Percentiles rank a stretch among this genome's conserved stretches.
phyloP scores from a whole-genome alignment of 805 yeast genomes.

The Candida lessepsii region DNA sequence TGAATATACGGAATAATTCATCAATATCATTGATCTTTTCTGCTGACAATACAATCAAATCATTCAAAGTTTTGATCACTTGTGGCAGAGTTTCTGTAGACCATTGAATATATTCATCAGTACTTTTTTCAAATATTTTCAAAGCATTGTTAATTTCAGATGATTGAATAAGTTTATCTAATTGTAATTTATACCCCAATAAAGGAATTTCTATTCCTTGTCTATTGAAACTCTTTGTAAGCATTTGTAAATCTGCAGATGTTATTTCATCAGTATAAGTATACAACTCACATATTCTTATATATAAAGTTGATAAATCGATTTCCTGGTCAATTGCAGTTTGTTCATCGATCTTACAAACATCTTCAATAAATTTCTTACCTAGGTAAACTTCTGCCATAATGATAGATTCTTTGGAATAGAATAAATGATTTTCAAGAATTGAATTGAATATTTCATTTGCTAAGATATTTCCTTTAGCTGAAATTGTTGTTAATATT shows the following conservation, averaged over 20 bases:
- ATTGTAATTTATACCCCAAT: conserved; percentile 25
- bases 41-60: conserved; percentile 40
- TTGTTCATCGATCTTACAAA: no score
- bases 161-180: conserved; percentile 26
- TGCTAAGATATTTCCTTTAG: not conserved
- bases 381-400: conserved; percentile 12
- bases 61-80: conserved; percentile 43
- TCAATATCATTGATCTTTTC: conserved; percentile 25
- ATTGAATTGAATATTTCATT: conserved; percentile 1
- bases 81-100: conserved; percentile 26
- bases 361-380: not conserved
- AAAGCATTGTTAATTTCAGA: conserved; percentile 24
- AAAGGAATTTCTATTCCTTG: conserved; percentile 19
- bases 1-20: conserved; percentile 31
- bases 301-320: conserved; percentile 10
- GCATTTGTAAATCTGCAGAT: not conserved
- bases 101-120: conserved; percentile 25
- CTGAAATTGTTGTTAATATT: not conserved
- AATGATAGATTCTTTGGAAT: conserved; percentile 8
- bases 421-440: conserved; percentile 9
- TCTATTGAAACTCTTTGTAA: conserved; percentile 1
- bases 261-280: not conserved
- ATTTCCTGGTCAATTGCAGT: no score
- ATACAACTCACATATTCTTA: conserved; percentile 19
- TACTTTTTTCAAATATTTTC: conserved; percentile 32